These are phyloP conservation scores for Mucor indicus DNA, from an alignment of 371 early-diverging fungal species.

Conservation along the genomic window DNA sequence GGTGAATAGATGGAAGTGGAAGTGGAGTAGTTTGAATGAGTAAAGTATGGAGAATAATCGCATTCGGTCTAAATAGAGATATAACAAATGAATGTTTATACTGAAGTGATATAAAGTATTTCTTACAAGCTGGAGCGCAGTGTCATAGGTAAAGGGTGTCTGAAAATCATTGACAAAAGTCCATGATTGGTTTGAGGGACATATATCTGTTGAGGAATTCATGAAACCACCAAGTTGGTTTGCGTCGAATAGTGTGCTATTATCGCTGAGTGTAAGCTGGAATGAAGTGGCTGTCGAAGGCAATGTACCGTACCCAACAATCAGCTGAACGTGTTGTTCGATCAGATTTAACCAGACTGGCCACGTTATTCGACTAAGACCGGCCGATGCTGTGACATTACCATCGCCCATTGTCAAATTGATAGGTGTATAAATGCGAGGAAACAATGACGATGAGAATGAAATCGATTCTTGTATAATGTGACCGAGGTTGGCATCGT, in stretches of 20 bases:
- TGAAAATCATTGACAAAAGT: background rate
- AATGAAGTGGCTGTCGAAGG: conserved; percentile 9
- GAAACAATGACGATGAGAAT: background rate
- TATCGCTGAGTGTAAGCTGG: conserved; percentile 9
- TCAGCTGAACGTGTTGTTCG: conserved; percentile 18
- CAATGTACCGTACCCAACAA: conserved; percentile 32
- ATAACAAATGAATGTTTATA: background rate
- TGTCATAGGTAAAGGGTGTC: background rate
- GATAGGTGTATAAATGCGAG: conserved; percentile 16
- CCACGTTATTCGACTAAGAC: conserved; percentile 13
- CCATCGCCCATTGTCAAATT: conserved; percentile 1
- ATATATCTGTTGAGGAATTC: background rate
- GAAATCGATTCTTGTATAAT: conserved; percentile 7
- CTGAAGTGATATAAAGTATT: background rate
- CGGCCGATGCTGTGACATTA: conserved; percentile 4
- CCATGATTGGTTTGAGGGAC: background rate
- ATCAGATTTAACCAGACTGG: conserved; percentile 34
- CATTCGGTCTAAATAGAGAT: conserved; percentile 20
- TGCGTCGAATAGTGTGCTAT: conserved; percentile 18
- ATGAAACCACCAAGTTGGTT: background rate
- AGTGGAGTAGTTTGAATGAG: conserved; percentile 17
- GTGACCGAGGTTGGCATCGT: conserved; percentile 3
- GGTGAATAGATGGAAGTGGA: background rate
- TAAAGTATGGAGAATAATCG: conserved; percentile 36
- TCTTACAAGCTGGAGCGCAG: conserved; percentile 12